phyloP scores from a whole-genome alignment of 768 basidiomycete species.

The Rhizopogon vesiculosus region DNA sequence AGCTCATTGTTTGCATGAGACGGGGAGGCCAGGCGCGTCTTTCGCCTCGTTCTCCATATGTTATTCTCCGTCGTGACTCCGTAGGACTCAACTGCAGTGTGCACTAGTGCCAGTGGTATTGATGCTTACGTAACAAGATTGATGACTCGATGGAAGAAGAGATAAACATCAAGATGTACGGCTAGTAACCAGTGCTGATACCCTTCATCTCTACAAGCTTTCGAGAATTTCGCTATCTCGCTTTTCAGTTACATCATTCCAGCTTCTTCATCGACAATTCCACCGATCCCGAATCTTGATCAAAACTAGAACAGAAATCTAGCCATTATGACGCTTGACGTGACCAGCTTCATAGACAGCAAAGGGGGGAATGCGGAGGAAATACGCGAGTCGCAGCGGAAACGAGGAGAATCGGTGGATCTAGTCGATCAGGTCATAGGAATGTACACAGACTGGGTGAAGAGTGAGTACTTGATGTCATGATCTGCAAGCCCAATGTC shows the following conservation, averaged over 20 bases:
- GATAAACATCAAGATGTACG: not conserved
- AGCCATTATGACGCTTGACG: constrained; percentile 74
- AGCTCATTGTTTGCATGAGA: not conserved
- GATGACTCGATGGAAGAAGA: constrained; percentile 2
- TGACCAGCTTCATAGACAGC: constrained; percentile 73
- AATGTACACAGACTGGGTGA: constrained; percentile 92
- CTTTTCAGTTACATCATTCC: not conserved
- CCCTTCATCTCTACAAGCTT: not conserved
- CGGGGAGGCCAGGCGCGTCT: no score
- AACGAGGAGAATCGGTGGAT: constrained; percentile 85
- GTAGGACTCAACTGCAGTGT: no score
- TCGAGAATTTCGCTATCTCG: not conserved
- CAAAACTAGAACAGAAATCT: not conserved
- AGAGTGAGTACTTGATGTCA: constrained; percentile 55
- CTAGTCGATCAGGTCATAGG: constrained; percentile 91
- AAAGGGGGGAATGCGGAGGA: constrained; percentile 91
- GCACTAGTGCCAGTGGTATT: no score
- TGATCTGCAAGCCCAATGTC: constrained; percentile 3
- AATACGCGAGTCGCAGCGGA: constrained; percentile 89
- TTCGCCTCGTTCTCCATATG: no score
- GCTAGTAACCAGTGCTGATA: not conserved
- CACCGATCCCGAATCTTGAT: not conserved
- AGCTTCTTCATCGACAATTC: not conserved
- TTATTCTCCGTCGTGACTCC: not conserved
- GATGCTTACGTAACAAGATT: constrained; percentile 4